Conservation (phyloP, 1,139 yeast genomes). For the Saccharomycopsis phalli region DNA sequence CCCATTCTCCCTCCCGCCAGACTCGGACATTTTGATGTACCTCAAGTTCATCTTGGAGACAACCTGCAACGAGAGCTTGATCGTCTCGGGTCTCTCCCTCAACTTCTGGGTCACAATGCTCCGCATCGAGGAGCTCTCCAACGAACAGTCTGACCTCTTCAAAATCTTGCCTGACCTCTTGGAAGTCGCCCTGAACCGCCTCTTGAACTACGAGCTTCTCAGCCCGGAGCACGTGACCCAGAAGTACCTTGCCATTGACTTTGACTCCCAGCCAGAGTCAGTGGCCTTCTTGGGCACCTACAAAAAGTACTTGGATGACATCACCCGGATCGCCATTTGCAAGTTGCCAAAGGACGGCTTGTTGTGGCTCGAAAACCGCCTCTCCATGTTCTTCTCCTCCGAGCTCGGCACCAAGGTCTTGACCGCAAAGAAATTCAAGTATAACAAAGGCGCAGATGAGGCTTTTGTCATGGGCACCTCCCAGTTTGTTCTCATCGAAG, state of each 20-base stretch:
- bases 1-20: constrained; percentile 30
- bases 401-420: constrained; percentile 63
- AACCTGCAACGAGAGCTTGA: constrained; percentile 74
- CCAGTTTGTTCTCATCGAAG: constrained; percentile 80
- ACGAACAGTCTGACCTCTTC: constrained; percentile 32
- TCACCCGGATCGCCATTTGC: constrained; percentile 80
- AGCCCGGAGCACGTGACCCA: constrained; percentile 58
- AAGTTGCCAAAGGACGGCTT: constrained; percentile 76
- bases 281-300: constrained; percentile 71
- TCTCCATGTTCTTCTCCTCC: constrained; percentile 66
- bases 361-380: constrained; percentile 68
- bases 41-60: constrained; percentile 69
- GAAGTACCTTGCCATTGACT: constrained; percentile 68
- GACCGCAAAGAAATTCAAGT: constrained; percentile 43
- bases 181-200: constrained; percentile 70
- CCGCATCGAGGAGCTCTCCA: constrained; percentile 66
- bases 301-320: constrained; percentile 80
- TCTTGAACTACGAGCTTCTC: constrained; percentile 63
- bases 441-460: constrained; percentile 50
- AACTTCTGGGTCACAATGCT: constrained; percentile 93
- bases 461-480: constrained; percentile 71
- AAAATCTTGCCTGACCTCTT: constrained; percentile 54
- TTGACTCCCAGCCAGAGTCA: constrained; percentile 79
- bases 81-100: constrained; percentile 83
- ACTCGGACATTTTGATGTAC: constrained; percentile 52